Conservation (phyloP, 2,329 filamentous ascomycete genomes). For the Venturia aucupariae region DNA sequence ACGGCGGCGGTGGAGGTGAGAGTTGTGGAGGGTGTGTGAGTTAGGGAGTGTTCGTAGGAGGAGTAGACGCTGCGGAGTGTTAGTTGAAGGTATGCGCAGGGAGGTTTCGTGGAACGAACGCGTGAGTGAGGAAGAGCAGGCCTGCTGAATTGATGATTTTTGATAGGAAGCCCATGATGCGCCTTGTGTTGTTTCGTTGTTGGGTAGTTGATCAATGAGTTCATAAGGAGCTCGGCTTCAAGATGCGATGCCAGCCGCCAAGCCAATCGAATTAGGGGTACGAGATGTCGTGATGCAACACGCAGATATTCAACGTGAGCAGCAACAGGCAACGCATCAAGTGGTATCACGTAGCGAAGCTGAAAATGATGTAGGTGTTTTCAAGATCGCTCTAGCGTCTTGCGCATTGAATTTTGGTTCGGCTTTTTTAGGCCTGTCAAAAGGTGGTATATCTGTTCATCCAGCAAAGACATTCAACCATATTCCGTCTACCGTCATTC, state of each 20-base stretch:
- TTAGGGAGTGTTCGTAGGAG: slow-evolving; percentile 78
- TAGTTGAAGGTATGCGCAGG: slow-evolving; percentile 13
- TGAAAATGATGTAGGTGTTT: not conserved
- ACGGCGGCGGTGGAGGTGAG: slow-evolving; percentile 22
- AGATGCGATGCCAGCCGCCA: not conserved
- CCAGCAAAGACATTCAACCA: not conserved
- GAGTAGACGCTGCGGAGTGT: slow-evolving; percentile 70
- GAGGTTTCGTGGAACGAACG: slow-evolving; percentile 49
- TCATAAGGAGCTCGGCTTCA: not conserved
- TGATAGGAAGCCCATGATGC: slow-evolving; percentile 61
- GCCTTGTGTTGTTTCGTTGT: not conserved
- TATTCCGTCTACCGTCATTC: not conserved
- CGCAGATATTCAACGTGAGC: not conserved
- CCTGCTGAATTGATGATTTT: slow-evolving; percentile 64
- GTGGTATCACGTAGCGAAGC: not conserved
- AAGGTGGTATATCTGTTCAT: slow-evolving; percentile 1
- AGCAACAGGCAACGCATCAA: not conserved
- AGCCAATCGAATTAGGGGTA: not conserved
- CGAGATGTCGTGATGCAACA: not conserved
- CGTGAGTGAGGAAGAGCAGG: slow-evolving; percentile 70
- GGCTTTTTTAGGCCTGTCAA: not conserved
- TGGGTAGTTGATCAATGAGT: not conserved
- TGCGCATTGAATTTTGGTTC: not conserved
- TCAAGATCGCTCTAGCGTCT: not conserved
- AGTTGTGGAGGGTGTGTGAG: slow-evolving; percentile 43